phyloP scores from a whole-genome alignment of 2,329 filamentous ascomycete genomes.

The Cordyceps militaris region DNA sequence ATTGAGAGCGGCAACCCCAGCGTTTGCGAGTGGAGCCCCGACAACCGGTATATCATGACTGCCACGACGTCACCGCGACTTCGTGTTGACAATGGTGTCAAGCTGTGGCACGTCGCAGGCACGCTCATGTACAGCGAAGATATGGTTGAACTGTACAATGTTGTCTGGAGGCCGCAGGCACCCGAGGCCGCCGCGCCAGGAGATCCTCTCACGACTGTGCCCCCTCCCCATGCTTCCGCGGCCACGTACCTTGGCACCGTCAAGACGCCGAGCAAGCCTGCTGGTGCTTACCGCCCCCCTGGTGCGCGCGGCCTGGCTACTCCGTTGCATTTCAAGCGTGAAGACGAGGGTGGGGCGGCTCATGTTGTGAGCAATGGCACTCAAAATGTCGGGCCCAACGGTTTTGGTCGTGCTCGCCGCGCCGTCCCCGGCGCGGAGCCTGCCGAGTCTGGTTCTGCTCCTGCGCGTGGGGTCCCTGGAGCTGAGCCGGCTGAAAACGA shows the following conservation, averaged over 20 bases:
- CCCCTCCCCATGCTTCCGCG: slow-evolving; percentile 75
- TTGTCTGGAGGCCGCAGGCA: slow-evolving; percentile 75
- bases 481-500: slow-evolving; percentile 61
- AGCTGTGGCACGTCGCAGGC: slow-evolving; percentile 88
- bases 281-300: slow-evolving; percentile 92
- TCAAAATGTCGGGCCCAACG: slow-evolving; percentile 63
- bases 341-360: slow-evolving; percentile 90
- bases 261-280: slow-evolving; percentile 93
- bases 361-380: slow-evolving; percentile 75
- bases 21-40: slow-evolving; percentile 94
- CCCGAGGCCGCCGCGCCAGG: slow-evolving; percentile 50
- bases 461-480: slow-evolving; percentile 58
- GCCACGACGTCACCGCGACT: slow-evolving; percentile 95
- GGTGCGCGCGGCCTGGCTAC: slow-evolving; percentile 85
- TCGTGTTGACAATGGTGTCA: slow-evolving; percentile 92
- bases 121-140: slow-evolving; percentile 92
- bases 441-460: slow-evolving; percentile 58
- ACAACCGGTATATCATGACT: slow-evolving; percentile 91
- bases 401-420: slow-evolving; percentile 70
- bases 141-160: slow-evolving; percentile 89
- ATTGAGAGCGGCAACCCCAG: slow-evolving; percentile 95
- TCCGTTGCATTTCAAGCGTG: slow-evolving; percentile 91
- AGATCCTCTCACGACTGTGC: slow-evolving; percentile 68
- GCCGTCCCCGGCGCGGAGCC: slow-evolving; percentile 83
- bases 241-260: slow-evolving; percentile 72